Evolutionary conservation across 1,139 yeast species (phyloP), one percentile per base, ranked within the genome.

Genomic region (Pichia norvegensis): DNA sequence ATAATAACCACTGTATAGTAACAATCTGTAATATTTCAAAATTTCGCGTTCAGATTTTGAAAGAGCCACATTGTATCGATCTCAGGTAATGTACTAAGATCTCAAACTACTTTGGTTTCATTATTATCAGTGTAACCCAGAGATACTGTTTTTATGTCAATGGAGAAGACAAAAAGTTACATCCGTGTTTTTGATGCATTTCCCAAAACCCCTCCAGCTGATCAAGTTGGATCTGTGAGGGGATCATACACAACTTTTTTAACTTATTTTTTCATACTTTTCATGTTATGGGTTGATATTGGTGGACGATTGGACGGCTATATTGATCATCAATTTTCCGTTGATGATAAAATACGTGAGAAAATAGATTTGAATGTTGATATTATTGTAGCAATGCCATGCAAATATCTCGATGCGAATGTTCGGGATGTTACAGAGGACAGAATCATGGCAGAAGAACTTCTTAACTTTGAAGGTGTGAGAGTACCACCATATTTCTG

Each of bases 241-340:
- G 95, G 95, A 27, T 92, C 95, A 3, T 61, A 78, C 22, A 76
- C 90, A n/a, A 81, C 95, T 0, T 55, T 87, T 3, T 44, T 82
- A 41, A 79, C 90, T 11, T 70, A 74, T 21, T 55, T 84, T 25
- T 71, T 78, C 45, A 76, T 83, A 23, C 58, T 87, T 16, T 77
- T 87, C 58, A 68, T 90, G 39, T 64, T 85, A 14, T 88, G 95
- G 87, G 76, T 85, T n/a, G 95, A 88, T 61, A 66, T 88, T 40
- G 95, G 97, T 9, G 84, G 85, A 9, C 86, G 73, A 61, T 69
- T 90, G 48, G 95, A 95, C 38, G 97, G 97, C 3, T 76, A 75
- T 52, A 78, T 85, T 17, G 88, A 81, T 56, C 85, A 83, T 54
- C 85, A 82, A 56, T 92, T 86, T 62, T 68, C 73, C 1, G 94